A percentile compares a stretch with the other conserved stretches of the same genome.
Evolutionary conservation across 257 asterid genomes (phyloP).

Genomic region (Nemophila menziesii): DNA sequence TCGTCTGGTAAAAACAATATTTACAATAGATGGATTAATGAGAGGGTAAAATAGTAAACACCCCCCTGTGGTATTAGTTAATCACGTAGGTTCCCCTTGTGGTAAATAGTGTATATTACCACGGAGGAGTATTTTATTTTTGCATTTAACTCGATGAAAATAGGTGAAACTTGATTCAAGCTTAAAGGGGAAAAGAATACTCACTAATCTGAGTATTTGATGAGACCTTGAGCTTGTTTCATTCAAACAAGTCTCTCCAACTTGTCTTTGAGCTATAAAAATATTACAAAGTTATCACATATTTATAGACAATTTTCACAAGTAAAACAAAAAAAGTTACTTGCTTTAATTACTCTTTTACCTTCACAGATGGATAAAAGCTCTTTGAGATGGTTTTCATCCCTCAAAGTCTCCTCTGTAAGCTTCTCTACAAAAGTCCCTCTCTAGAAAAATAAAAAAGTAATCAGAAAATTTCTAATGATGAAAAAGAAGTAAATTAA

Average conservation of each 20-base stretch:
- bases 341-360: not conserved
- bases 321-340: too few relatives aligned
- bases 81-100: too few relatives aligned
- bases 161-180: not conserved
- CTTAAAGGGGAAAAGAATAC: not conserved
- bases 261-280: conserved; percentile 24
- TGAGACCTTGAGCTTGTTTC: conserved; percentile 13
- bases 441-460: conserved; percentile 3
- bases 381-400: conserved; percentile 8
- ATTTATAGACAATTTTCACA: not conserved
- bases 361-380: conserved; percentile 5
- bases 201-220: conserved; percentile 9
- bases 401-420: conserved; percentile 10
- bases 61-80: too few relatives aligned
- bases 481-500: not conserved
- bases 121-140: too few relatives aligned
- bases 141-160: not conserved
- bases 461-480: not conserved
- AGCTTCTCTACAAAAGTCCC: conserved; percentile 7
- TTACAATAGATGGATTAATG: too few relatives aligned
- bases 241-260: conserved; percentile 25
- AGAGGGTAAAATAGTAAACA: too few relatives aligned
- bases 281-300: not conserved
- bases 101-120: too few relatives aligned
- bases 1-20: not conserved